Evolutionary conservation across 331 rosid genomes (phyloP).

Genomic region (Prunus yedoensis): DNA sequence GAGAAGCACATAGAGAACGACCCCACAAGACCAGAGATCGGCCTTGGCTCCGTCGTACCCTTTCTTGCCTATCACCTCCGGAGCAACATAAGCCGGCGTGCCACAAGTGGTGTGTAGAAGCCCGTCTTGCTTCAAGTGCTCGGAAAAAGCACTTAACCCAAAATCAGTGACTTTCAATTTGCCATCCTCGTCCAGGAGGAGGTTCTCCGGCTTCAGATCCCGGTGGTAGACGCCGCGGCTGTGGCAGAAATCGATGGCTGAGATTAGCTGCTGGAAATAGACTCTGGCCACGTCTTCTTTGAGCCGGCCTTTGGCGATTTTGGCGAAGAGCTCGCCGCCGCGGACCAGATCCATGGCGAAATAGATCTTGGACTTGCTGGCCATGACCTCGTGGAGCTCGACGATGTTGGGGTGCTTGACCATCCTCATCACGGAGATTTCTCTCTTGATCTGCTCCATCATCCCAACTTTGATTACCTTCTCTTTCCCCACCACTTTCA

Average conservation of each 20-base stretch:
- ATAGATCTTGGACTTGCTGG: conserved; percentile 84
- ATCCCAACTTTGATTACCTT: conserved; percentile 83
- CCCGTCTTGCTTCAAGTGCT: conserved; percentile 72
- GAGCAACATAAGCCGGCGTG: conserved; percentile 95
- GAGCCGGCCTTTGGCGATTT: conserved; percentile 62
- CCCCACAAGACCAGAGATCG: conserved; percentile 95
- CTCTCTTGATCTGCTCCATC: conserved; percentile 94
- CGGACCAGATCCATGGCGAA: conserved; percentile 91
- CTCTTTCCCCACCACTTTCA: conserved; percentile 94
- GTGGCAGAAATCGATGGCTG: conserved; percentile 93
- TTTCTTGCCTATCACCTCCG: conserved; percentile 82
- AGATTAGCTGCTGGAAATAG: conserved; percentile 85
- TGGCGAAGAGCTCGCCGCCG: conserved; percentile 89
- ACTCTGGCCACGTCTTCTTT: conserved; percentile 71
- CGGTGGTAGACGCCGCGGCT: conserved; percentile 95
- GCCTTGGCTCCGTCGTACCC: conserved; percentile 96
- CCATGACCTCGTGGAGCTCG: conserved; percentile 86
- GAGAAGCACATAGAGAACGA: conserved; percentile 78
- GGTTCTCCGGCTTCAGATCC: conserved; percentile 89
- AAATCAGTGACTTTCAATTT: conserved; percentile 80
- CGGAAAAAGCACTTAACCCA: conserved; percentile 75
- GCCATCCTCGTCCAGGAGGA: conserved; percentile 77
- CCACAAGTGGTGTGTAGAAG: conserved; percentile 87
- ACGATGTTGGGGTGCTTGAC: conserved; percentile 88
- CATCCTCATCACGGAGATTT: conserved; percentile 88